These are phyloP conservation scores for Fusarium pseudoanthophilum DNA, from an alignment of 2,329 filamentous ascomycete genomes.

Conservation along the genomic window DNA sequence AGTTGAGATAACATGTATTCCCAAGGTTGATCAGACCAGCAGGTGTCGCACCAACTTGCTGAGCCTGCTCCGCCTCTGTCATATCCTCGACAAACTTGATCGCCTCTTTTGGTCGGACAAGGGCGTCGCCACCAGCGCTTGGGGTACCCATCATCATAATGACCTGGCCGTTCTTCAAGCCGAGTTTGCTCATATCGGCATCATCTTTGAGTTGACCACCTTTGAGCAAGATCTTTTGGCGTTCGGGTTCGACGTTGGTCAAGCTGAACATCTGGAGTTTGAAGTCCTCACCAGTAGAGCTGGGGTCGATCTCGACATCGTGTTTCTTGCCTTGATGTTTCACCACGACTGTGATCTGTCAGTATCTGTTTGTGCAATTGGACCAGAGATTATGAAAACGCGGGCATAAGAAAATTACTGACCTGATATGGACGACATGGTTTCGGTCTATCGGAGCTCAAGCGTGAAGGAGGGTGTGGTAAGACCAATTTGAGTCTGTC, in stretches of 20 bases:
- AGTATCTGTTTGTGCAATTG: slow-evolving; percentile 17
- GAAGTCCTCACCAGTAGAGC: slow-evolving; percentile 88
- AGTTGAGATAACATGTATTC: slow-evolving; percentile 99
- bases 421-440: slow-evolving; percentile 68
- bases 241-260: slow-evolving; percentile 93
- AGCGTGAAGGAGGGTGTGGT: not conserved
- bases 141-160: slow-evolving; percentile 99
- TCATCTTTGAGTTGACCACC: slow-evolving; percentile 96
- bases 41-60: slow-evolving; percentile 83
- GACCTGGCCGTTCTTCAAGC: slow-evolving; percentile 84
- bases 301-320: slow-evolving; percentile 89
- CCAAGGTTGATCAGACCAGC: slow-evolving; percentile 91
- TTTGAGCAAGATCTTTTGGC: slow-evolving; percentile 96
- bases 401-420: slow-evolving; percentile 43
- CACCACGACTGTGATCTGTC: slow-evolving; percentile 74
- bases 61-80: slow-evolving; percentile 91
- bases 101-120: slow-evolving; percentile 80
- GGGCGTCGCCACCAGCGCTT: slow-evolving; percentile 68
- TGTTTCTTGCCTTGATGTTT: slow-evolving; percentile 97
- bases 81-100: slow-evolving; percentile 96
- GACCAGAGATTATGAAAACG: not conserved
- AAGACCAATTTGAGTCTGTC: not conserved
- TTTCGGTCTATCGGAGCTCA: slow-evolving; percentile 39
- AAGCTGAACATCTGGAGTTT: slow-evolving; percentile 96
- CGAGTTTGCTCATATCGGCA: slow-evolving; percentile 83